Percentiles rank a stretch among this genome's conserved stretches.
phyloP scores from a whole-genome alignment of 2,329 filamentous ascomycete species.

The Beauveria sp. region DNA sequence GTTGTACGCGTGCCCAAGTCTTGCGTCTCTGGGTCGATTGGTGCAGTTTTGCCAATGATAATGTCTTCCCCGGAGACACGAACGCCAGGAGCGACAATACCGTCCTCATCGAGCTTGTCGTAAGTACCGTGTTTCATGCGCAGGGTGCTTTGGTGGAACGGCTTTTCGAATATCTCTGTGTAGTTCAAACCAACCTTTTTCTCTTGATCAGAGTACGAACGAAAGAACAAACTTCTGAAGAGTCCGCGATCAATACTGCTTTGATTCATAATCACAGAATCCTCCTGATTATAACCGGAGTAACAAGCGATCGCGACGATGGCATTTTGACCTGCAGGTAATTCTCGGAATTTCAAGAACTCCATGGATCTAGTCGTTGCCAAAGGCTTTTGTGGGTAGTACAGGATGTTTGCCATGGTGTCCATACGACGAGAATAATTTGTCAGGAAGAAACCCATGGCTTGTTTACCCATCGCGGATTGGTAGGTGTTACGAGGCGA shows the following conservation, averaged over 20 bases:
- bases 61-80: constrained; percentile 97
- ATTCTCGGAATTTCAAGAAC: constrained; percentile 93
- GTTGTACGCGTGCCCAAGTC: constrained; percentile 90
- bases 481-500: constrained; percentile 98
- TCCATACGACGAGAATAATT: constrained; percentile 98
- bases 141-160: constrained; percentile 78
- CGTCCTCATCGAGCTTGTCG: constrained; percentile 95
- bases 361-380: constrained; percentile 98
- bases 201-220: constrained; percentile 93
- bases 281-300: constrained; percentile 99
- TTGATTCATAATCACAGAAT: constrained; percentile 99
- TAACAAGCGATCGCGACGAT: constrained; percentile 98
- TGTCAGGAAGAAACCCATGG: constrained; percentile 97
- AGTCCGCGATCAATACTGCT: constrained; percentile 96
- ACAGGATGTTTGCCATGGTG: constrained; percentile 98
- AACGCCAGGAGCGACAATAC: constrained; percentile 86
- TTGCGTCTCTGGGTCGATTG: constrained; percentile 85
- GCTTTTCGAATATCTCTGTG: constrained; percentile 93
- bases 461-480: constrained; percentile 99
- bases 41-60: constrained; percentile 97
- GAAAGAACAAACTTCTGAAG: constrained; percentile 96
- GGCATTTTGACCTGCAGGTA: constrained; percentile 94
- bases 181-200: constrained; percentile 92
- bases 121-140: constrained; percentile 92
- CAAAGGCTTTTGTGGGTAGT: constrained; percentile 96